A percentile compares a stretch with the other conserved stretches of the same genome.
Conservation (phyloP, 352 stramenopile species). For the Globisporangium splendens region DNA sequence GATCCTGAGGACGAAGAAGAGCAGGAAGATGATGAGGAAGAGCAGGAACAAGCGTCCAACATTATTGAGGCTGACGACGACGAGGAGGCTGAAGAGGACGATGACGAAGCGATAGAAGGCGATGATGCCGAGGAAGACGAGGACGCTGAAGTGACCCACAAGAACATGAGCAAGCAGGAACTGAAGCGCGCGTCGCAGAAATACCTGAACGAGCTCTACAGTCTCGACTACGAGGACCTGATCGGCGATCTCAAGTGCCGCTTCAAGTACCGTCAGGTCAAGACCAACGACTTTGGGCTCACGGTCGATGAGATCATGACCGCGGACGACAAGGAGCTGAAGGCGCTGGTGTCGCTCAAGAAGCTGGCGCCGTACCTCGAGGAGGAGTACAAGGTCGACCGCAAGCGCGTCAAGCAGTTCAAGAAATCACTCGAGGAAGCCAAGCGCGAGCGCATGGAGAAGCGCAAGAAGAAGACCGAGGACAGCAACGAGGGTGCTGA, state of each 20-base stretch:
- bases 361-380: conserved; percentile 94
- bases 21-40: conserved; percentile 20
- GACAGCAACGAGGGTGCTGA: conserved; percentile 8
- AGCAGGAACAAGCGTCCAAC: conserved; percentile 27
- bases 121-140: conserved; percentile 57
- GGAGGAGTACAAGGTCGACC: conserved; percentile 70
- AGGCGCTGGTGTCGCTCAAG: conserved; percentile 97
- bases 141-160: conserved; percentile 31
- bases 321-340: conserved; percentile 95
- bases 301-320: conserved; percentile 97
- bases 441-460: conserved; percentile 36
- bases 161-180: conserved; percentile 56
- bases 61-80: conserved; percentile 23
- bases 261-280: conserved; percentile 97
- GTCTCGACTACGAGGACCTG: conserved; percentile 99
- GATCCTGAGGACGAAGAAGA: conserved; percentile 65
- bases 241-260: conserved; percentile 96
- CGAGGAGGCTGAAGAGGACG: conserved; percentile 21
- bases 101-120: conserved; percentile 29
- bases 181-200: conserved; percentile 87
- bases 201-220: conserved; percentile 96
- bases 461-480: conserved; percentile 26
- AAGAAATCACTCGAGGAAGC: conserved; percentile 57
- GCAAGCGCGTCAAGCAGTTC: conserved; percentile 69
- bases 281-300: conserved; percentile 95